A percentile compares a stretch with the other conserved stretches of the same genome.
Conservation (phyloP, 1,284 basidiomycete species). For the Coniferiporia weirii region DNA sequence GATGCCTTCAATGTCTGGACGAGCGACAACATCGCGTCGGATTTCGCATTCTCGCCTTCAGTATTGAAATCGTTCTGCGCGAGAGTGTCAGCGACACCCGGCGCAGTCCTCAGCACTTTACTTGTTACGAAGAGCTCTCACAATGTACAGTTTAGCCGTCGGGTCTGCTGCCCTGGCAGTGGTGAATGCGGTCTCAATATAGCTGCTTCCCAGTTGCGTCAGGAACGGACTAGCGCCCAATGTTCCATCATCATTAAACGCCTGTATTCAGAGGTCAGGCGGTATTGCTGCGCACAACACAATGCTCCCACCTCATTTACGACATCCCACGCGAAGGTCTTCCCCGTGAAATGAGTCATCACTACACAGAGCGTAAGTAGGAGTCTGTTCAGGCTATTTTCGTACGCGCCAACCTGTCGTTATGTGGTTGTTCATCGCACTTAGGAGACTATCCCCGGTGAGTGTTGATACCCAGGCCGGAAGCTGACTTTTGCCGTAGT, state of each 20-base stretch:
- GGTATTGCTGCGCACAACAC: neutral
- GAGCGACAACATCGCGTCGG: slow-evolving; percentile 46
- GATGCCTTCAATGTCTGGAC: slow-evolving; percentile 40
- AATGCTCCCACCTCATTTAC: slow-evolving; percentile 29
- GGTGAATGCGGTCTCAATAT: slow-evolving; percentile 39
- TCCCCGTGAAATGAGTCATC: slow-evolving; percentile 35
- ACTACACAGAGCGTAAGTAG: slow-evolving; percentile 3
- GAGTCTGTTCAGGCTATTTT: neutral
- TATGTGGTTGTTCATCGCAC: slow-evolving; percentile 13
- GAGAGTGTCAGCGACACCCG: neutral
- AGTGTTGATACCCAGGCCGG: slow-evolving; percentile 30
- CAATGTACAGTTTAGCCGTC: slow-evolving; percentile 28
- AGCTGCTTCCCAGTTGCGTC: slow-evolving; percentile 39
- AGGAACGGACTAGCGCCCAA: slow-evolving; percentile 44
- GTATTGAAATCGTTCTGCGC: slow-evolving; percentile 52
- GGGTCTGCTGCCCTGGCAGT: slow-evolving; percentile 41
- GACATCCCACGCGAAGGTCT: slow-evolving; percentile 43
- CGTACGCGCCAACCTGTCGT: slow-evolving; percentile 6
- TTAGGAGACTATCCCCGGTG: neutral
- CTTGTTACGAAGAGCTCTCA: neutral
- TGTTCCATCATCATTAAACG: slow-evolving; percentile 56
- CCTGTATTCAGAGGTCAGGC: slow-evolving; percentile 28
- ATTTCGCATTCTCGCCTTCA: slow-evolving; percentile 45
- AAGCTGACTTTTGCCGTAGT: slow-evolving; percentile 28
- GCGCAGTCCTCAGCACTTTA: neutral